phyloP scores from a whole-genome alignment of 306 rosid species.

The Benincasa hispida region DNA sequence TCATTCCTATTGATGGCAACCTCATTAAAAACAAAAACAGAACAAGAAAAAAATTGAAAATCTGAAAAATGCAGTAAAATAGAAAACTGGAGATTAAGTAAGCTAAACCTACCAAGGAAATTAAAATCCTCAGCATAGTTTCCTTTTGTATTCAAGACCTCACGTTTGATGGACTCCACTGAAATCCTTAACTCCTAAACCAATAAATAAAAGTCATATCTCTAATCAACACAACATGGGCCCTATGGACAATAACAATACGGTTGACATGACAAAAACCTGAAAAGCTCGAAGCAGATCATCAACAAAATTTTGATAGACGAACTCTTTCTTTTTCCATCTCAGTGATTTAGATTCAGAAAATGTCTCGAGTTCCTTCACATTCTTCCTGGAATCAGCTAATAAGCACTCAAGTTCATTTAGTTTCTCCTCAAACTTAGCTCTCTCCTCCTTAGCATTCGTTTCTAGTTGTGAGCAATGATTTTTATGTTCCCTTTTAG shows the following conservation, averaged over 20 bases:
- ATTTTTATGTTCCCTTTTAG: conserved; percentile 45
- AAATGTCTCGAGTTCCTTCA: conserved; percentile 57
- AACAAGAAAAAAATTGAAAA: too few relatives aligned
- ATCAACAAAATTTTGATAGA: conserved; percentile 40
- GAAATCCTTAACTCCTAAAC: conserved; percentile 49
- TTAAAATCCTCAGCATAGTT: conserved; percentile 53
- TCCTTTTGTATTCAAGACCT: conserved; percentile 49
- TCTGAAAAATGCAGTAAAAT: neutral
- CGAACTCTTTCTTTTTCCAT: conserved; percentile 70
- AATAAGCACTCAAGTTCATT: conserved; percentile 43
- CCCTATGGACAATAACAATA: neutral
- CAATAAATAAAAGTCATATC: conserved; percentile 7
- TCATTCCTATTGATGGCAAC: conserved; percentile 30
- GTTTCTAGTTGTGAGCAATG: conserved; percentile 40
- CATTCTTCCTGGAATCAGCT: conserved; percentile 48
- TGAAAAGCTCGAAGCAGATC: conserved; percentile 47
- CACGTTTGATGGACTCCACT: conserved; percentile 52
- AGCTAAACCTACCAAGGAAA: conserved; percentile 51
- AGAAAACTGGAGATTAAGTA: neutral
- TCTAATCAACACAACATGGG: neutral
- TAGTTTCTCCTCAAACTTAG: conserved; percentile 45
- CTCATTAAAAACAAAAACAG: conserved; percentile 5
- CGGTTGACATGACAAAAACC: conserved; percentile 33
- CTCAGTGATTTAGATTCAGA: conserved; percentile 62
- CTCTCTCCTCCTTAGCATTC: conserved; percentile 48